phyloP scores from a whole-genome alignment of 2,329 filamentous ascomycete genomes.

The Pyricularia pennisetigena region DNA sequence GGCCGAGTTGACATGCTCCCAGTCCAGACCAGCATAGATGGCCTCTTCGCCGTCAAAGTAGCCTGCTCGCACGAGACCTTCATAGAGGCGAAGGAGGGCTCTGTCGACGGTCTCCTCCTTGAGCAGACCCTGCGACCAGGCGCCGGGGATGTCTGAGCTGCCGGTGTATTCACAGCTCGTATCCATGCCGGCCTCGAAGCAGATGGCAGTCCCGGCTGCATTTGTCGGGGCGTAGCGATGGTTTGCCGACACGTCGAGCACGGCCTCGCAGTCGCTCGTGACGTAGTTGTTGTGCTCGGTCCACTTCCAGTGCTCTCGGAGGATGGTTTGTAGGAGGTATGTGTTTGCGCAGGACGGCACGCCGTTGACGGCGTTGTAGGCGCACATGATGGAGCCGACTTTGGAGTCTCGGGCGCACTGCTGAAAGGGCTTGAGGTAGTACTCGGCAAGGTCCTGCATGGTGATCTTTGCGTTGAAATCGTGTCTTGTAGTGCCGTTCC shows the following conservation, averaged over 20 bases:
- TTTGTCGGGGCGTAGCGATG: constrained; percentile 12
- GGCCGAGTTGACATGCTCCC: constrained; percentile 44
- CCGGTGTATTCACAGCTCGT: constrained; percentile 18
- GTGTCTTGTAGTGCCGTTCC: constrained; percentile 15
- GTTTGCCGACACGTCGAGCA: constrained; percentile 21
- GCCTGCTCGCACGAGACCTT: constrained; percentile 42
- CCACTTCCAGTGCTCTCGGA: constrained; percentile 58
- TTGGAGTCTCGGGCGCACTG: constrained; percentile 48
- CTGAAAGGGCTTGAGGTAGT: constrained; percentile 58
- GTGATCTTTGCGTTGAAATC: constrained; percentile 39
- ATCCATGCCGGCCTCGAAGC: constrained; percentile 12
- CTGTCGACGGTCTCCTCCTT: constrained; percentile 34
- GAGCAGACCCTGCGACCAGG: constrained; percentile 24
- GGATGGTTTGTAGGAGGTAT: constrained; percentile 51
- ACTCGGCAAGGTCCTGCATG: constrained; percentile 55
- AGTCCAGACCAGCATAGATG: constrained; percentile 41
- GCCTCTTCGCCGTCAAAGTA: constrained; percentile 40
- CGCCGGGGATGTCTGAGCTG: constrained; percentile 15
- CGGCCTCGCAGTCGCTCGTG: constrained; percentile 55
- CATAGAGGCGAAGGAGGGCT: constrained; percentile 41
- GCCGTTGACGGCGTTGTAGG: constrained; percentile 57
- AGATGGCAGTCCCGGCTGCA: constrained; percentile 1
- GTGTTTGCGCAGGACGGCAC: constrained; percentile 47
- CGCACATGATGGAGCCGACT: constrained; percentile 52
- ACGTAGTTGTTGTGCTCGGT: constrained; percentile 51